phyloP scores from a whole-genome alignment of 2,329 filamentous ascomycete species.

The Cucurbitaria berberidis region DNA sequence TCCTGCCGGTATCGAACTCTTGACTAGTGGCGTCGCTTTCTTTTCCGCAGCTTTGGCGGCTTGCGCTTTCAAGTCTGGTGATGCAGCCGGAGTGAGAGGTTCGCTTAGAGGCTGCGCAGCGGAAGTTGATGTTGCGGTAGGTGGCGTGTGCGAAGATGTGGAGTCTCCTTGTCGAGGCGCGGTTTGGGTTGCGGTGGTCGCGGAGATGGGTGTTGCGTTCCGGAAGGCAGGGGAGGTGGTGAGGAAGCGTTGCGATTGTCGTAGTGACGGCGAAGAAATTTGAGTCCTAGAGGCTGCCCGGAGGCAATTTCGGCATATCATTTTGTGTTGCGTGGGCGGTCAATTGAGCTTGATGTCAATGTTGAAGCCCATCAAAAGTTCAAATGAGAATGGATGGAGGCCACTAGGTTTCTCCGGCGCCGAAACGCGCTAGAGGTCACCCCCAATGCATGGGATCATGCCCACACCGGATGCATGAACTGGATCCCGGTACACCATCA shows the following conservation, averaged over 20 bases:
- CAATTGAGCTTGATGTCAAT: slow-evolving; percentile 6
- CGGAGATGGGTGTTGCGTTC: slow-evolving; percentile 36
- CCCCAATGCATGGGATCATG: background rate
- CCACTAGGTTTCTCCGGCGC: slow-evolving; percentile 10
- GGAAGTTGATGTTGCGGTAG: slow-evolving; percentile 53
- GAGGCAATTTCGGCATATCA: slow-evolving; percentile 51
- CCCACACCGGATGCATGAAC: background rate
- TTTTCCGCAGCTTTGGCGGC: slow-evolving; percentile 34
- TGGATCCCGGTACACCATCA: background rate
- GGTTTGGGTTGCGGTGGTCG: slow-evolving; percentile 31
- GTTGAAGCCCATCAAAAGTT: slow-evolving; percentile 15
- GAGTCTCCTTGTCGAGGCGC: slow-evolving; percentile 32
- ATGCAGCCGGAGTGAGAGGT: slow-evolving; percentile 37
- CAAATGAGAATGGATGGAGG: slow-evolving; percentile 2
- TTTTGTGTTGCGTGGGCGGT: slow-evolving; percentile 22
- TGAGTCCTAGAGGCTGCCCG: slow-evolving; percentile 39
- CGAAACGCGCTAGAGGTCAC: background rate
- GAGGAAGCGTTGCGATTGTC: slow-evolving; percentile 33
- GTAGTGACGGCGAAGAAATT: slow-evolving; percentile 5
- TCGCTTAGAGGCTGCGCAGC: slow-evolving; percentile 56
- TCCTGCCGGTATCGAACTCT: slow-evolving; percentile 66
- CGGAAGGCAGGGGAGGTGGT: slow-evolving; percentile 27
- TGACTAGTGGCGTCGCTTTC: slow-evolving; percentile 39
- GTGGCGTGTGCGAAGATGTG: slow-evolving; percentile 39
- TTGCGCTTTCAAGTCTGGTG: slow-evolving; percentile 31